phyloP scores from a whole-genome alignment of 495 filamentous ascomycete species.

The Hyaloscypha bicolor region DNA sequence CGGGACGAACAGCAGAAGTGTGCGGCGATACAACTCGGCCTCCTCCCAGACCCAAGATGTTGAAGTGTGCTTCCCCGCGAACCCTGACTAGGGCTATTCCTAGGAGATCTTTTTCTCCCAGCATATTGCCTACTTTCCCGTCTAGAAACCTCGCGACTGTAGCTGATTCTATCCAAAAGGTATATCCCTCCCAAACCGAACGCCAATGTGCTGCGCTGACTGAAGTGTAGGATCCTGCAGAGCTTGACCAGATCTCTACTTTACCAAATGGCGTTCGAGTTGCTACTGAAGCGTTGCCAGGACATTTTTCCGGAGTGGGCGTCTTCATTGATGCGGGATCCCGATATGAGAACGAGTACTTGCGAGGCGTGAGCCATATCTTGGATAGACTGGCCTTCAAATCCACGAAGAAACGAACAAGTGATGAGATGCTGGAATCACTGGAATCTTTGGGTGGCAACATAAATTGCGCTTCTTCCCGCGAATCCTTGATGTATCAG shows the following conservation, averaged over 20 bases:
- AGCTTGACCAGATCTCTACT: constrained; percentile 85
- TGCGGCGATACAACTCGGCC: background rate
- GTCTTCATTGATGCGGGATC: constrained; percentile 98
- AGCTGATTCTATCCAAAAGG: constrained; percentile 34
- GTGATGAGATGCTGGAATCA: constrained; percentile 84
- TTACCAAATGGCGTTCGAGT: constrained; percentile 94
- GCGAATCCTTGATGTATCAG: constrained; percentile 98
- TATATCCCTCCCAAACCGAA: background rate
- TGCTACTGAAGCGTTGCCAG: constrained; percentile 92
- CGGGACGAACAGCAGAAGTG: background rate
- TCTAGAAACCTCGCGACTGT: constrained; percentile 33
- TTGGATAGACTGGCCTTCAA: constrained; percentile 97
- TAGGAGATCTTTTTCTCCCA: constrained; percentile 9
- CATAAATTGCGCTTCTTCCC: constrained; percentile 92
- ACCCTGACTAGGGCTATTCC: constrained; percentile 25
- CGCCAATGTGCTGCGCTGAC: background rate
- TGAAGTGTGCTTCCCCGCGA: constrained; percentile 29
- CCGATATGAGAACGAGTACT: constrained; percentile 82
- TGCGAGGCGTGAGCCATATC: constrained; percentile 93
- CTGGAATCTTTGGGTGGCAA: constrained; percentile 89
- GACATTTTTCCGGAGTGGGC: constrained; percentile 92
- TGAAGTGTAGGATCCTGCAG: constrained; percentile 72
- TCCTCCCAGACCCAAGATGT: constrained; percentile 23
- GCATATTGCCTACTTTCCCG: constrained; percentile 23
- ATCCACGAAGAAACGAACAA: constrained; percentile 72